These are phyloP conservation scores for Phytophthora pinifolia DNA, from an alignment of 352 stramenopile genomes.

Conservation along the genomic window DNA sequence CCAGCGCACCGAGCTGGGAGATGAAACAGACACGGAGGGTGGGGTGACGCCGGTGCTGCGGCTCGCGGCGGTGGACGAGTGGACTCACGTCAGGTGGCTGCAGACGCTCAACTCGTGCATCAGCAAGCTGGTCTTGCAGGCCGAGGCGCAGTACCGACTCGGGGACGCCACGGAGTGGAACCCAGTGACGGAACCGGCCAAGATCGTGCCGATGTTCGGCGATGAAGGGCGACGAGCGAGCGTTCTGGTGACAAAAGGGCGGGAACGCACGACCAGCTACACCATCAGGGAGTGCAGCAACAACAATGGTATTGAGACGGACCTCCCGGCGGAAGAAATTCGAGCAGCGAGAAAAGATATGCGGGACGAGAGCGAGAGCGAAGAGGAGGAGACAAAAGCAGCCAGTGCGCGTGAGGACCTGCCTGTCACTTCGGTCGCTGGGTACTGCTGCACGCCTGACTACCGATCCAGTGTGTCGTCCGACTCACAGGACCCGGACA, in stretches of 20 bases:
- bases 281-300: constrained; percentile 42
- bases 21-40: constrained; percentile 11
- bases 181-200: constrained; percentile 27
- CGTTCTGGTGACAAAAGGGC: constrained; percentile 16
- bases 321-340: constrained; percentile 34
- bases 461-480: constrained; percentile 22
- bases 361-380: constrained; percentile 21
- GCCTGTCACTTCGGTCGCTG: neutral
- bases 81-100: constrained; percentile 50
- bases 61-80: constrained; percentile 36
- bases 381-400: constrained; percentile 18
- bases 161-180: constrained; percentile 21
- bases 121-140: constrained; percentile 39
- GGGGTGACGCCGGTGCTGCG: constrained; percentile 31
- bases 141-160: constrained; percentile 29
- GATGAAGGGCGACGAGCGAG: constrained; percentile 28
- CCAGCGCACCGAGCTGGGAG: constrained; percentile 17
- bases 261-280: constrained; percentile 30
- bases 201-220: constrained; percentile 29
- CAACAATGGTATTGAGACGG: constrained; percentile 31
- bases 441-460: constrained; percentile 27
- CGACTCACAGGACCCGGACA: constrained; percentile 8
- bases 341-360: constrained; percentile 28
- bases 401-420: constrained; percentile 16
- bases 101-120: constrained; percentile 49